Base-by-base conservation (phyloP, 495 filamentous ascomycete species). In the Lasiosphaeria miniovina region DNA sequence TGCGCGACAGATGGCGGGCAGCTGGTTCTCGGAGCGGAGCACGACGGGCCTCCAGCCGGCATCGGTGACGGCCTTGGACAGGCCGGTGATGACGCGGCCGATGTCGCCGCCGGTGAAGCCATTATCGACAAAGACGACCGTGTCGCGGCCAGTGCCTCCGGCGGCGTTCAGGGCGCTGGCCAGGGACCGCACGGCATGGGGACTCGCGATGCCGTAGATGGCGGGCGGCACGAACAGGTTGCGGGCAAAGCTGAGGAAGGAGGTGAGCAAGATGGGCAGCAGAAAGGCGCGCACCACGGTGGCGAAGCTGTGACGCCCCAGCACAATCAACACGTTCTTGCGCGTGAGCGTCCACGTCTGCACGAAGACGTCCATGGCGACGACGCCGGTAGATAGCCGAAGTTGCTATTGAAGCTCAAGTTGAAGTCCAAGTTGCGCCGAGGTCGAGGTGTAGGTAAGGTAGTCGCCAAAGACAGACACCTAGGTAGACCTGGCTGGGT, bases 71-170 rank as follows among this genome's bases (percentile, higher is more conserved):
- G 79, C 69, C n/a, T 71, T 67, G 4, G 81, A 75, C 45, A 95
- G 67, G 6, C 74, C 71, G 59, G 84, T 70, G 38, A 96, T 90
- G 38, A 93, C 84, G 14, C 77, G 74, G 55, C 88, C 82, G 54
- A 96, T 91, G 35, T 88, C 82, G 1, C 89, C 88, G 6, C 85
- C 87, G 7, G 70, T 72, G 43, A 87, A 77, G 32, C 89, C 88
- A 74, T 83, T 88, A 67, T 93, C 84, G 46, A 94, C 85, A 61
- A 96, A 90, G n/a, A 84, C 87, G n/a, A 96, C 73, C 15, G 75
- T 90, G 48, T 87, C 68, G 56, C 84, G 77, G 6, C 82, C 80
- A 55, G 70, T 73, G 4, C 72, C 76, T 9, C 57, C 55, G 4
- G 84, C 76, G 9, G 68, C 68, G n/a, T 65, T 65, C 24, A 95